A percentile compares a stretch with the other conserved stretches of the same genome.
These are phyloP conservation scores for Pestalotiopsis sp. DNA, from an alignment of 2,329 filamentous ascomycete species.

Conservation along the genomic window DNA sequence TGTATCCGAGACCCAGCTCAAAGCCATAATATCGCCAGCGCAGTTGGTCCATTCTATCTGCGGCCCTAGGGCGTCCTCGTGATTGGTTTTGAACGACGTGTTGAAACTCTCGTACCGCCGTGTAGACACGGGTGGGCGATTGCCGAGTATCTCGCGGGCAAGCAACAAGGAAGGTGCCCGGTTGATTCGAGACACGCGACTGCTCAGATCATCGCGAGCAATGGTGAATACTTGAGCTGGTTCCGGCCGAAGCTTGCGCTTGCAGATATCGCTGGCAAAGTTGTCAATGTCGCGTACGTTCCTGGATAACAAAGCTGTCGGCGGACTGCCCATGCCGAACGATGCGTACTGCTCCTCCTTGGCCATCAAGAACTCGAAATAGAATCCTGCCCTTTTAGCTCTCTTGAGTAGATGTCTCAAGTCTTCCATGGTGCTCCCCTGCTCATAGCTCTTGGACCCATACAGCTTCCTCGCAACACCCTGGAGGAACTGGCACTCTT, in stretches of 20 bases:
- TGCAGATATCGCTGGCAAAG: slow-evolving; percentile 39
- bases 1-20: slow-evolving; percentile 58
- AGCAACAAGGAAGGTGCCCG: slow-evolving; percentile 45
- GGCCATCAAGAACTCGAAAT: slow-evolving; percentile 18
- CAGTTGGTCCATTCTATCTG: slow-evolving; percentile 61
- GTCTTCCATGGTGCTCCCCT: slow-evolving; percentile 20
- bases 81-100: slow-evolving; percentile 44
- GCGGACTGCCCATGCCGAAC: slow-evolving; percentile 17
- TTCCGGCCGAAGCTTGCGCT: slow-evolving; percentile 20
- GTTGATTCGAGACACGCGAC: slow-evolving; percentile 28
- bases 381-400: slow-evolving; percentile 14
- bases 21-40: slow-evolving; percentile 62
- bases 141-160: slow-evolving; percentile 51
- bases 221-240: slow-evolving; percentile 31
- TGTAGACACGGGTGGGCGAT: slow-evolving; percentile 42
- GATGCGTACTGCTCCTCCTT: slow-evolving; percentile 22
- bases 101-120: slow-evolving; percentile 46
- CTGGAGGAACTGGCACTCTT: slow-evolving; percentile 28
- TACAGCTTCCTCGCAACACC: slow-evolving; percentile 25
- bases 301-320: slow-evolving; percentile 25
- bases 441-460: slow-evolving; percentile 15
- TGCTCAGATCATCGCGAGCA: slow-evolving; percentile 30
- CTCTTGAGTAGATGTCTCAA: slow-evolving; percentile 32
- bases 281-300: slow-evolving; percentile 34
- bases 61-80: slow-evolving; percentile 55